Evolutionary conservation across 78 protist species (phyloP), one percentile per base, ranked within the genome.

Genomic region (Dictyostelium intermedium): DNA sequence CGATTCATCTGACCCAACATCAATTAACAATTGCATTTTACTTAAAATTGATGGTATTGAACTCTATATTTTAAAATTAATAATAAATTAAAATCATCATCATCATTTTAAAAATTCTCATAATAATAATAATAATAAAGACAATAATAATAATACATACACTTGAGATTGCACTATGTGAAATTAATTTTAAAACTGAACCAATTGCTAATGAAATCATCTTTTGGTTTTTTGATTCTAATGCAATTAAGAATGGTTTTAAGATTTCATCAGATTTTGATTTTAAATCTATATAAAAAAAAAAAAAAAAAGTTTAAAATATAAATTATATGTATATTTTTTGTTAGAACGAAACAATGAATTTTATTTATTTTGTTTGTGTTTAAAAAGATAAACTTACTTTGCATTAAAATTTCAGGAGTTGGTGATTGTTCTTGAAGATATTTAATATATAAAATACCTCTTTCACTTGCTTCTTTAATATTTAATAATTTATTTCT

Each of bases 401-500:
- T 34, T 63, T 60, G 56, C 20, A 89, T 66, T 45, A 89, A 69
- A 9, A 32, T 45, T 16, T 89, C 94, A n/a, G 63, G 18, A 32
- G 94, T 30, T 30, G 79, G n/a, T 18, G 81, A 69, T 84, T 92
- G 93, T 25, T 92, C 96, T 45, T 92, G 91, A 25, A 92, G 82
- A 74, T 81, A 84, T 39, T 86, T 92, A 14, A 92, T 60, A 18
- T 72, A 84, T 8, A 84, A 41, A 25, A 92, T 92, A 43, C 91
- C 96, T 35, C 96, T 83, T 73, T 92, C 96, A 56, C 66, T 30
- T 6, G 92, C 96, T 27, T 92, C 96, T 84, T 84, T 92, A 39
- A 92, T 83, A 7, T 27, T 56, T 30, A 72, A 61, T 16, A 86
- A 86, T 66, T 84, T 92, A 34, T 39, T 76, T 78, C 91, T 70